These are phyloP conservation scores for Quercus mongolica DNA, from an alignment of 306 rosid genomes.

Conservation along the genomic window DNA sequence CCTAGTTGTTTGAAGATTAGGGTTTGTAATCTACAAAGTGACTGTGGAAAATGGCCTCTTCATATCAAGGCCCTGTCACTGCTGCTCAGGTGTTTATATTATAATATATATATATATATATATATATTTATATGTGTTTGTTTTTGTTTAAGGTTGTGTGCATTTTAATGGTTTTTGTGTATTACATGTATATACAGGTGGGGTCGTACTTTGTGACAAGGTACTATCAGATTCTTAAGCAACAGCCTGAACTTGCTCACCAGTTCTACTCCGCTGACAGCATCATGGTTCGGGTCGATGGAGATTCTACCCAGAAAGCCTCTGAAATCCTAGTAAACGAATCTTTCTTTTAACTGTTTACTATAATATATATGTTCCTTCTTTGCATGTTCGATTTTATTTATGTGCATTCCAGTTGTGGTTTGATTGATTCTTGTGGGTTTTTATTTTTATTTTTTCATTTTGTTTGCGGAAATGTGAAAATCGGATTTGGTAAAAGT, in stretches of 20 bases:
- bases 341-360: neutral
- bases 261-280: constrained; percentile 79
- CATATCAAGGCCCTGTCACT: constrained; percentile 50
- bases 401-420: neutral
- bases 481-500: neutral
- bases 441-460: neutral
- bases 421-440: neutral
- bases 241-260: constrained; percentile 69
- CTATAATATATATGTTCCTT: neutral
- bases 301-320: constrained; percentile 55
- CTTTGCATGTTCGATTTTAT: neutral
- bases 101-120: neutral
- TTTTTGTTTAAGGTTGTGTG: neutral
- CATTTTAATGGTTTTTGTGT: neutral
- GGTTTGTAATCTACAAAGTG: constrained; percentile 44
- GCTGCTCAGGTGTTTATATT: constrained; percentile 58
- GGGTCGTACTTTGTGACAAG: constrained; percentile 87
- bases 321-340: constrained; percentile 48
- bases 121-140: neutral
- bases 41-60: constrained; percentile 50
- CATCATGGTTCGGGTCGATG: constrained; percentile 63
- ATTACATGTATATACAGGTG: constrained; percentile 41
- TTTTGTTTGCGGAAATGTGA: neutral
- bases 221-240: constrained; percentile 80
- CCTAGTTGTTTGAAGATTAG: constrained; percentile 27